Evolutionary conservation across 108 stramenopile species (phyloP), one percentile per base, ranked within the genome.

Genomic region (Fragilaria crotonensis): DNA sequence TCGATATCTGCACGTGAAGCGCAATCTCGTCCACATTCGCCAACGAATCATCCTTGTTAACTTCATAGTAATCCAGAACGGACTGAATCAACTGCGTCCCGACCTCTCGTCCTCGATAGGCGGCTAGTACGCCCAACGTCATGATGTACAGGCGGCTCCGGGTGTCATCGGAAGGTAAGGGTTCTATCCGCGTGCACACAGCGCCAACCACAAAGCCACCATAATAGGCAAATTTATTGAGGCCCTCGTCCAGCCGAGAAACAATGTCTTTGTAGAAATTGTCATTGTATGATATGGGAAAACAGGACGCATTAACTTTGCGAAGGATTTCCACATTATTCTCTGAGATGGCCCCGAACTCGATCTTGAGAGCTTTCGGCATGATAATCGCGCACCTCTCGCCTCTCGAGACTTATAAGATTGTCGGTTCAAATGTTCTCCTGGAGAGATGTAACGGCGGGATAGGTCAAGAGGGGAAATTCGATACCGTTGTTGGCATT

Each of bases 1-100:
- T 99, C 25, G 80, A 89, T 0, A 93, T 89, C 77, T 97, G 94
- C 20, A 97, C 96, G 68, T 99, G 98, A 56, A 99, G 67, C 36
- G 87, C 86, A 52, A 99, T 77, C 59, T 96, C 93, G 33, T 74
- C 73, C 17, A 95, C 79, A 20, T 59, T 54, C 2, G 64, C 25
- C n/a, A 64, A 57, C 25, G 62, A 60, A 5, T 58, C 73, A 48
- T 76, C 68, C 33, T 72, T 80, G 26, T 81, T 57, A 29, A 57
- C 52, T 52, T 74, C 77, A 50, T 60, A 79, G 54, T 83, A 64
- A 33, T 93, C 88, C 30, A 98, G 45, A 31, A 96, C 70, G 20
- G 80, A 78, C 33, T 81, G 58, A 51, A 98, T 79, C 29, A 98
- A 73, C 57, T 94, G 85, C 25, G 86, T 76, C 19, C 98, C 98